A percentile compares a stretch with the other conserved stretches of the same genome.
Evolutionary conservation across 2,329 filamentous ascomycete species (phyloP).

Genomic region (Fonsecaea monophora): DNA sequence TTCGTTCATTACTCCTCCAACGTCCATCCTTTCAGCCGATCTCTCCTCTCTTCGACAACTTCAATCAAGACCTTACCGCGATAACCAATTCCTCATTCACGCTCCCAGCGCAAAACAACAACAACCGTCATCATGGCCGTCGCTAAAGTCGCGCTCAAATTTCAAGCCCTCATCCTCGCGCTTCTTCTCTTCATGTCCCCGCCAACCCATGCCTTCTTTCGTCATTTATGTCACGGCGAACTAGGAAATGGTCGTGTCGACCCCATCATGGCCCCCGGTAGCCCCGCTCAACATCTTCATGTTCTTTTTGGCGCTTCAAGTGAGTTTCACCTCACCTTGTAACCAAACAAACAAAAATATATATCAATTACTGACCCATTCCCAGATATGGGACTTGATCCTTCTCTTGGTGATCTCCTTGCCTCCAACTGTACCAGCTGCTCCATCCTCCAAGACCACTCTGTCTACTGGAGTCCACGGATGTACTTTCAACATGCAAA

Average conservation of each 20-base stretch:
- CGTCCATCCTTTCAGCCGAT: neutral
- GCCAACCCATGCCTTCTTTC: slow-evolving; percentile 74
- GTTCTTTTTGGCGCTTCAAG: slow-evolving; percentile 76
- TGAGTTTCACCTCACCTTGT: slow-evolving; percentile 55
- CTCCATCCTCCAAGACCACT: slow-evolving; percentile 78
- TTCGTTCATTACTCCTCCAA: slow-evolving; percentile 17
- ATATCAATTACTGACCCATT: slow-evolving; percentile 9
- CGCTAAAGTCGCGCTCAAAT: slow-evolving; percentile 23
- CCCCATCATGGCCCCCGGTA: slow-evolving; percentile 71
- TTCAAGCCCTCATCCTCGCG: slow-evolving; percentile 4
- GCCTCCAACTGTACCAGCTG: slow-evolving; percentile 78
- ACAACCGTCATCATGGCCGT: slow-evolving; percentile 6
- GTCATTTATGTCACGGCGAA: slow-evolving; percentile 79
- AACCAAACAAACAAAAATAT: too few species aligned
- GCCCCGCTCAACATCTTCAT: slow-evolving; percentile 71
- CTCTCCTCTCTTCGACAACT: neutral
- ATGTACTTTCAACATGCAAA: slow-evolving; percentile 78
- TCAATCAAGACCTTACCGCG: slow-evolving; percentile 4
- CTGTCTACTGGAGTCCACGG: slow-evolving; percentile 83
- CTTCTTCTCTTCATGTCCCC: slow-evolving; percentile 15
- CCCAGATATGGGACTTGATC: slow-evolving; percentile 68
- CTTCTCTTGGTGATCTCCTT: slow-evolving; percentile 63
- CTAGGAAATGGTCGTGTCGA: slow-evolving; percentile 76
- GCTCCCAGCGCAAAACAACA: neutral
- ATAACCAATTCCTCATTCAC: neutral